Evolutionary conservation across 2,329 filamentous ascomycete genomes (phyloP).

Genomic region (Orbilia javanica): DNA sequence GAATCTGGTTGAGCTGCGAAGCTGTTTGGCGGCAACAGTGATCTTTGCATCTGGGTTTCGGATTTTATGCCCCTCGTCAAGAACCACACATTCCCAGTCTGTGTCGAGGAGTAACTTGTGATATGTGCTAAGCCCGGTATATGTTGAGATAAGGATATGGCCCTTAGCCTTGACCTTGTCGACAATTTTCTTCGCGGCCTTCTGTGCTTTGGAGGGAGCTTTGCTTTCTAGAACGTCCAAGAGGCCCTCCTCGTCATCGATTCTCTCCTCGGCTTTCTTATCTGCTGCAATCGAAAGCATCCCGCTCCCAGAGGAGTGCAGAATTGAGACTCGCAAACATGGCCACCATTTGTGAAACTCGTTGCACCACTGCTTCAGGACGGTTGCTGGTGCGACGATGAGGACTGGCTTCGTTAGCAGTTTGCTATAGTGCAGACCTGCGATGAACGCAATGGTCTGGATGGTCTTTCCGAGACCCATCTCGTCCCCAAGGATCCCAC

Average conservation of each 20-base stretch:
- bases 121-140: conserved; percentile 94
- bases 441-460: conserved; percentile 83
- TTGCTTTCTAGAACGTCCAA: conserved; percentile 68
- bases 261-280: conserved; percentile 68
- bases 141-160: conserved; percentile 94
- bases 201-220: conserved; percentile 71
- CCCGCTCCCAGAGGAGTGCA: conserved; percentile 94
- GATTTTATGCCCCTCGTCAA: conserved; percentile 98
- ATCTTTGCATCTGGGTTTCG: conserved; percentile 95
- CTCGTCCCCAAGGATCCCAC: conserved; percentile 95
- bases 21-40: conserved; percentile 93
- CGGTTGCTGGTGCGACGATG: conserved; percentile 91
- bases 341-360: conserved; percentile 99
- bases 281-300: conserved; percentile 84
- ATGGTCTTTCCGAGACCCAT: conserved; percentile 99
- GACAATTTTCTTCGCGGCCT: conserved; percentile 82
- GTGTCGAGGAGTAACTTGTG: conserved; percentile 82
- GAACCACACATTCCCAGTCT: conserved; percentile 91
- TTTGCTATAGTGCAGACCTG: conserved; percentile 90
- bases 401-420: conserved; percentile 84
- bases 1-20: conserved; percentile 86
- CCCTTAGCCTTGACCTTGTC: conserved; percentile 74
- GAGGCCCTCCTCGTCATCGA: conserved; percentile 69
- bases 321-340: conserved; percentile 92
- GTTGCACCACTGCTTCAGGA: conserved; percentile 97